phyloP scores from a whole-genome alignment of 140 eudicot genomes.

The Cichorium intybus region DNA sequence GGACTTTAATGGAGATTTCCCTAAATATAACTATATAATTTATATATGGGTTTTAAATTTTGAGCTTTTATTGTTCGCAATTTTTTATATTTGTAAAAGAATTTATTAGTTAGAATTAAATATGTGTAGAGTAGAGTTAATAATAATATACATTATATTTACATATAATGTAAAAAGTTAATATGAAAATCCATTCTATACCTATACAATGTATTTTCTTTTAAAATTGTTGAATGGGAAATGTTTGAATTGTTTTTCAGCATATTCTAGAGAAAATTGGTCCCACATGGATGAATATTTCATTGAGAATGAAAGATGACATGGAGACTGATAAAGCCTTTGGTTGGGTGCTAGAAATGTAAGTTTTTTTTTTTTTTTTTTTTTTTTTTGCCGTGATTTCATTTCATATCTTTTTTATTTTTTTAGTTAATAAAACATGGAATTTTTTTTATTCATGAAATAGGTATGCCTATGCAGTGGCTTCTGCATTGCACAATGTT shows the following conservation, averaged over 20 bases:
- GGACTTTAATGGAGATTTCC: no score
- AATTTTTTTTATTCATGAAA: neutral
- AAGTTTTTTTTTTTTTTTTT: slow-evolving; percentile 22
- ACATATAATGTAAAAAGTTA: no score
- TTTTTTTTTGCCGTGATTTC: neutral
- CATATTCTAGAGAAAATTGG: slow-evolving; percentile 69
- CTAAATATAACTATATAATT: no score
- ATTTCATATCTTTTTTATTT: neutral
- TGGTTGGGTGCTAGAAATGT: slow-evolving; percentile 98
- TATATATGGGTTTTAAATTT: no score
- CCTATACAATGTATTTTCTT: no score
- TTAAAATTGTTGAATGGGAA: no score
- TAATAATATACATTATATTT: no score
- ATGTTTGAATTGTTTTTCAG: slow-evolving; percentile 28
- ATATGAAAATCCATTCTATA: no score
- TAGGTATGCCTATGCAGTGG: slow-evolving; percentile 98
- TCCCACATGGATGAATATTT: slow-evolving; percentile 93
- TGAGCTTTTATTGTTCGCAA: no score
- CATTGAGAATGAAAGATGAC: slow-evolving; percentile 80
- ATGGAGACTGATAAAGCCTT: slow-evolving; percentile 76
- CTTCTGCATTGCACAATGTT: slow-evolving; percentile 92
- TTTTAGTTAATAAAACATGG: neutral
- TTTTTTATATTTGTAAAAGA: no score
- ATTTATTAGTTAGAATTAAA: no score
- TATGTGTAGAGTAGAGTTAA: no score